phyloP scores from a whole-genome alignment of 108 stramenopile species.

The Mayamaea pseudoterrestris region DNA sequence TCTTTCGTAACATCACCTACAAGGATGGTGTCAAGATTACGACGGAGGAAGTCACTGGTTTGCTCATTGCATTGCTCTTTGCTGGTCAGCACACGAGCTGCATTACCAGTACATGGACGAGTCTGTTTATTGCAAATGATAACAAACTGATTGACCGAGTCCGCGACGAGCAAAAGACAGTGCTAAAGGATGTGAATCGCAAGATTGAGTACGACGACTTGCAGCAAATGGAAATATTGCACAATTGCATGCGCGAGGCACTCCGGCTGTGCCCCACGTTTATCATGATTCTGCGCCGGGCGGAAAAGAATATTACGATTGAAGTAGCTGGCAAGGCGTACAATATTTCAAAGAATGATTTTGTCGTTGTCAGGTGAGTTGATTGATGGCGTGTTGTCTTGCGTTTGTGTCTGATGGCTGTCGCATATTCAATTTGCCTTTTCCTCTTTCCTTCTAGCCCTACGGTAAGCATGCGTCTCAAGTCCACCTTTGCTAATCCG shows the following conservation, averaged over 20 bases:
- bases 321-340: conserved; percentile 56
- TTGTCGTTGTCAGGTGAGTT: conserved; percentile 85
- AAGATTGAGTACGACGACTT: conserved; percentile 60
- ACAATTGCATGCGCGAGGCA: conserved; percentile 93
- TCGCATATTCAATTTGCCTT: too few relatives aligned
- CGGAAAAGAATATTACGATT: conserved; percentile 74
- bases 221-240: conserved; percentile 79
- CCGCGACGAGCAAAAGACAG: conserved; percentile 66
- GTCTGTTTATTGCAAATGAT: conserved; percentile 76
- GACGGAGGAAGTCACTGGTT: conserved; percentile 92
- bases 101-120: conserved; percentile 95
- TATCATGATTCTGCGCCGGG: conserved; percentile 94
- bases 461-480: conserved; percentile 85
- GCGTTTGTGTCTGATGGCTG: too few relatives aligned
- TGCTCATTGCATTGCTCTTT: conserved; percentile 96
- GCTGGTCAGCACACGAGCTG: conserved; percentile 99
- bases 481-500: conserved; percentile 83
- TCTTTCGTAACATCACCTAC: conserved; percentile 97
- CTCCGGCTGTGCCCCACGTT: conserved; percentile 95
- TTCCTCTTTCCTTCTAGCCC: too few relatives aligned
- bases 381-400: too few relatives aligned
- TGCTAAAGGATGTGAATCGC: conserved; percentile 23
- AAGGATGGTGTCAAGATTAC: conserved; percentile 88
- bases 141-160: conserved; percentile 69
- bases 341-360: conserved; percentile 83